phyloP scores from a whole-genome alignment of 2,329 filamentous ascomycete genomes.

The Neonectria neomacrospora region DNA sequence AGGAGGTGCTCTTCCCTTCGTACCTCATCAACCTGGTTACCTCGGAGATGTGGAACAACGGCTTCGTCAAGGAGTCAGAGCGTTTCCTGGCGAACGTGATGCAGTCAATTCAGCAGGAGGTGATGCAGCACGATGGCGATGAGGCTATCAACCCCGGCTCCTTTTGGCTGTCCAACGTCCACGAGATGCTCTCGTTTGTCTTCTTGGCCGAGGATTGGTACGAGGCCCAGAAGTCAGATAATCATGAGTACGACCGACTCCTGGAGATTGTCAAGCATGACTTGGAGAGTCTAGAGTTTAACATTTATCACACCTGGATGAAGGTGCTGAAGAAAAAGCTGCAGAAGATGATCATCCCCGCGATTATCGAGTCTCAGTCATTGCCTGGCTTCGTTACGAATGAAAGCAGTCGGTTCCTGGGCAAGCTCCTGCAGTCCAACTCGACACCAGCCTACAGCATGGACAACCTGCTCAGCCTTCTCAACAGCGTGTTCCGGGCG shows the following conservation, averaged over 20 bases:
- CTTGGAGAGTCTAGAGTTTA: conserved; percentile 97
- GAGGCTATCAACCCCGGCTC: conserved; percentile 96
- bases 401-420: conserved; percentile 97
- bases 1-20: conserved; percentile 97
- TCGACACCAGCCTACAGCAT: conserved; percentile 97
- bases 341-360: conserved; percentile 99
- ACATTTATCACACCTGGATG: conserved; percentile 99
- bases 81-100: conserved; percentile 99
- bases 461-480: conserved; percentile 94
- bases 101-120: conserved; percentile 99
- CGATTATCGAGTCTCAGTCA: conserved; percentile 98
- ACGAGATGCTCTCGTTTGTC: conserved; percentile 99
- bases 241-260: conserved; percentile 97
- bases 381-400: conserved; percentile 98
- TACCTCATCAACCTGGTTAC: conserved; percentile 99
- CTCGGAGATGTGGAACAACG: conserved; percentile 99
- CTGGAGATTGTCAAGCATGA: conserved; percentile 99
- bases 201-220: conserved; percentile 99
- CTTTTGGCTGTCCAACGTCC: conserved; percentile 99
- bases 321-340: conserved; percentile 99
- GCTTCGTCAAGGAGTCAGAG: conserved; percentile 99
- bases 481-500: conserved; percentile 97
- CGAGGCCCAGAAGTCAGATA: conserved; percentile 98
- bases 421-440: conserved; percentile 92
- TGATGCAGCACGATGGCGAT: conserved; percentile 98